Evolutionary conservation across 129 eudicot species (phyloP).

Genomic region (Chrysanthemum lavandulifolium): DNA sequence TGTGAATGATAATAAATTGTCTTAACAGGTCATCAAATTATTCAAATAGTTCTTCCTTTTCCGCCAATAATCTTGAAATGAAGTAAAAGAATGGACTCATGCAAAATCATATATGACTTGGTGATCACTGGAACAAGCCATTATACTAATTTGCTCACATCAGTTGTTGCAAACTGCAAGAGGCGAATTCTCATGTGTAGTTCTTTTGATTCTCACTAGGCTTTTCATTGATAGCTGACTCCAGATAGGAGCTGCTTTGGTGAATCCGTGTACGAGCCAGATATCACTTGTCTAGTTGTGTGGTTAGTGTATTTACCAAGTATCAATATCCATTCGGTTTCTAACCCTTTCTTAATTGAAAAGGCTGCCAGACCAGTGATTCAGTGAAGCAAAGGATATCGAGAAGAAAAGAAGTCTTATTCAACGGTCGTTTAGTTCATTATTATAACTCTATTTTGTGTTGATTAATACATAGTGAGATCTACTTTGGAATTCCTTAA

Average conservation of each 20-base stretch:
- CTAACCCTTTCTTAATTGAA: neutral
- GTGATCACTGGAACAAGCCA: neutral
- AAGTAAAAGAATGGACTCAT: neutral
- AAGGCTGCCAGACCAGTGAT: neutral
- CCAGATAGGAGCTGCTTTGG: neutral
- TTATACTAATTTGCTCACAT: neutral
- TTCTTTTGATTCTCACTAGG: neutral
- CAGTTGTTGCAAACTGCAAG: neutral
- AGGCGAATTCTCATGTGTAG: neutral
- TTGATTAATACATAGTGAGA: neutral
- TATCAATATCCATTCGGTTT: neutral
- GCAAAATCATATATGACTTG: neutral
- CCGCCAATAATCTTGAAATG: neutral
- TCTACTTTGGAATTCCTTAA: neutral
- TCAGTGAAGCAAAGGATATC: neutral
- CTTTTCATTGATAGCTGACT: neutral
- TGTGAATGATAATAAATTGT: neutral
- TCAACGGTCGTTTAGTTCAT: neutral
- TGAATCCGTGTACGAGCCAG: neutral
- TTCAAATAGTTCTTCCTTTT: neutral
- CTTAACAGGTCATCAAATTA: neutral
- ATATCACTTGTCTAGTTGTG: neutral
- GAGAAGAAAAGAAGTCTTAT: neutral
- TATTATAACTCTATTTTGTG: neutral
- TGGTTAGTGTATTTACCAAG: neutral